Conservation (phyloP, 176 grass and related monocot genomes). For the Bromus sterilis region DNA sequence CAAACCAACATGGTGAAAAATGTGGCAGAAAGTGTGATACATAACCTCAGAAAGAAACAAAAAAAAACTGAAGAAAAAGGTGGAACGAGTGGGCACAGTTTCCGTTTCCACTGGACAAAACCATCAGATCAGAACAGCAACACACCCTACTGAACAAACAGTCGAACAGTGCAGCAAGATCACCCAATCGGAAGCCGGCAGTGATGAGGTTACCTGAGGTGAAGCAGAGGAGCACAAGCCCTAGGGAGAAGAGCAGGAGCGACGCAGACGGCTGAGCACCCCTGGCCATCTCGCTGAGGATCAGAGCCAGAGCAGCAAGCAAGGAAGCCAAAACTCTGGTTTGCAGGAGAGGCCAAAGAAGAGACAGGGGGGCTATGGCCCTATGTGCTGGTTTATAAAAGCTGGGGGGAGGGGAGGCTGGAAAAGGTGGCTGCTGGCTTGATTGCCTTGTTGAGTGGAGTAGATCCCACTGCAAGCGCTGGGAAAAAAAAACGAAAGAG, state of each 20-base stretch:
- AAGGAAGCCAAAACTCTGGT: neutral
- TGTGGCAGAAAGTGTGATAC: neutral
- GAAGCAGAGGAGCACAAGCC: constrained; percentile 52
- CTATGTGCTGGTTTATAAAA: constrained; percentile 6
- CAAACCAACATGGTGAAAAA: neutral
- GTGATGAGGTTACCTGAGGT: constrained; percentile 34
- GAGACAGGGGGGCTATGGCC: constrained; percentile 1
- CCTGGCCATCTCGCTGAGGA: constrained; percentile 18
- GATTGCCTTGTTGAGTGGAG: constrained; percentile 26
- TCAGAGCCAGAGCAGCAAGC: neutral
- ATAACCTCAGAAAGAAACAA: neutral
- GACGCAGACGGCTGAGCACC: constrained; percentile 9
- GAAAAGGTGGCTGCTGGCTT: neutral
- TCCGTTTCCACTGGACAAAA: neutral
- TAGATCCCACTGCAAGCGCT: neutral
- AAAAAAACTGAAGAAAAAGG: neutral
- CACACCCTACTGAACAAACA: neutral
- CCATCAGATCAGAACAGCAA: neutral
- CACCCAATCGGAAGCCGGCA: neutral
- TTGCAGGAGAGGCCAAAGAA: neutral
- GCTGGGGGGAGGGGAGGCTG: neutral
- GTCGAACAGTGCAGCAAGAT: neutral
- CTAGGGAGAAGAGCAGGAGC: constrained; percentile 28
- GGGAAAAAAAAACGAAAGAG: neutral
- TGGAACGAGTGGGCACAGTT: neutral